phyloP scores from a whole-genome alignment of 2,329 filamentous ascomycete species.

The Beauveria bassiana region DNA sequence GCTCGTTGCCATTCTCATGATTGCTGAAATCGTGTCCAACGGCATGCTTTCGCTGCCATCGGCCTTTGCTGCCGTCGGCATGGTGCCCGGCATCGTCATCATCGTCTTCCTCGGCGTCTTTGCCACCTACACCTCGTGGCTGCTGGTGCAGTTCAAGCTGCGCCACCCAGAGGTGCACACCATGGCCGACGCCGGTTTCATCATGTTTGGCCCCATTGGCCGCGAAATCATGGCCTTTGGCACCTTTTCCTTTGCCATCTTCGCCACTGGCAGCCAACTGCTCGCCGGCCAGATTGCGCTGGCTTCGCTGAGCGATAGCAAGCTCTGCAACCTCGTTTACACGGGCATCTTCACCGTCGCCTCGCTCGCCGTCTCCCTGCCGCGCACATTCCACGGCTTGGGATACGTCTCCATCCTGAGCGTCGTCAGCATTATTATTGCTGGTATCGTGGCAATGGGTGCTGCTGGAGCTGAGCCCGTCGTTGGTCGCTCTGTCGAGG shows the following conservation, averaged over 20 bases:
- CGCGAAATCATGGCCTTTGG: constrained; percentile 41
- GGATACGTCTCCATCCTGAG: constrained; percentile 37
- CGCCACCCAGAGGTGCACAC: constrained; percentile 47
- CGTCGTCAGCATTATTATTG: constrained; percentile 39
- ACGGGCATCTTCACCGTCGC: constrained; percentile 42
- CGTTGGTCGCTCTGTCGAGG: constrained; percentile 27
- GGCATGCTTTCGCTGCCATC: constrained; percentile 47
- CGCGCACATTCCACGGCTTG: constrained; percentile 41
- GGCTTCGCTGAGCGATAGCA: constrained; percentile 34
- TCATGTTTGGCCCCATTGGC: constrained; percentile 45
- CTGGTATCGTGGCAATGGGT: constrained; percentile 42
- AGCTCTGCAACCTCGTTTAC: constrained; percentile 41
- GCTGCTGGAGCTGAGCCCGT: constrained; percentile 37
- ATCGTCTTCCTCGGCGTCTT: constrained; percentile 43
- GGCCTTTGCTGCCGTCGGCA: constrained; percentile 41
- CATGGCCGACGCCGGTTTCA: constrained; percentile 47
- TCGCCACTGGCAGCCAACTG: constrained; percentile 41
- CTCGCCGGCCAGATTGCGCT: constrained; percentile 44
- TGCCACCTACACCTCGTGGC: constrained; percentile 41
- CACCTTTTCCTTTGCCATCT: constrained; percentile 44
- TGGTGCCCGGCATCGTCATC: constrained; percentile 43
- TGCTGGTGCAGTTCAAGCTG: constrained; percentile 45
- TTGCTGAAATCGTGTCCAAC: constrained; percentile 47
- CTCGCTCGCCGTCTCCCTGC: constrained; percentile 37
- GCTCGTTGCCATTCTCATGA: constrained; percentile 45